Conservation (phyloP, 345 rosid species). For the Ricinus communis region DNA sequence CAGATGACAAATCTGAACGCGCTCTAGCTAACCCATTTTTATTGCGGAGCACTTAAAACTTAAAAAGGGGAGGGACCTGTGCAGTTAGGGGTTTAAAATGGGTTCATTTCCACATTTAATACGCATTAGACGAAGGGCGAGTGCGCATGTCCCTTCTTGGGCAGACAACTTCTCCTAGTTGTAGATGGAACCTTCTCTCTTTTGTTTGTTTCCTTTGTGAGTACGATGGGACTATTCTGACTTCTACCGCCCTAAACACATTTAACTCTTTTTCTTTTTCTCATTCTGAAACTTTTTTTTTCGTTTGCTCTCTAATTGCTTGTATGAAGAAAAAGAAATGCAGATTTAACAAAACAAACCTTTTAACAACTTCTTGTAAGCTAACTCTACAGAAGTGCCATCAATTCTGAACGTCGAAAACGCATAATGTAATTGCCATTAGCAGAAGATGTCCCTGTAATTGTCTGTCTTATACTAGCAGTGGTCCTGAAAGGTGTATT, state of each 20-base stretch:
- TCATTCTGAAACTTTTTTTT: neutral
- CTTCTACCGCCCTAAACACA: neutral
- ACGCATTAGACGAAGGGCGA: neutral
- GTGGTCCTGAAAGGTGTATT: slow-evolving; percentile 10
- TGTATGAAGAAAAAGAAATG: neutral
- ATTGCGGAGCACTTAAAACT: neutral
- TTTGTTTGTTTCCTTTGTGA: slow-evolving; percentile 4
- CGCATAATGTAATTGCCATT: neutral
- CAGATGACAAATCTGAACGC: slow-evolving; percentile 12
- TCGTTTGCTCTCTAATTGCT: neutral
- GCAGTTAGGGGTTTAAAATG: slow-evolving; percentile 3
- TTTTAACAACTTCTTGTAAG: too few relatives aligned
- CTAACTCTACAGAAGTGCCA: too few relatives aligned
- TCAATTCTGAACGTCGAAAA: neutral
- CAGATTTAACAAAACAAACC: neutral
- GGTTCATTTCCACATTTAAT: neutral
- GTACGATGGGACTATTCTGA: neutral
- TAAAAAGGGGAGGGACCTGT: slow-evolving; percentile 13
- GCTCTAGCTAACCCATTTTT: slow-evolving; percentile 19
- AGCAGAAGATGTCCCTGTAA: neutral
- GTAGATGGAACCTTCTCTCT: slow-evolving; percentile 5
- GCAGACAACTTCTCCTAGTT: slow-evolving; percentile 16
- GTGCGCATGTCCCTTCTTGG: slow-evolving; percentile 5
- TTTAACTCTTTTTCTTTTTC: neutral
- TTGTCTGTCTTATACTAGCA: neutral